phyloP scores from a whole-genome alignment of 1,284 basidiomycete genomes.

The Cutaneotrichosporon sp. region DNA sequence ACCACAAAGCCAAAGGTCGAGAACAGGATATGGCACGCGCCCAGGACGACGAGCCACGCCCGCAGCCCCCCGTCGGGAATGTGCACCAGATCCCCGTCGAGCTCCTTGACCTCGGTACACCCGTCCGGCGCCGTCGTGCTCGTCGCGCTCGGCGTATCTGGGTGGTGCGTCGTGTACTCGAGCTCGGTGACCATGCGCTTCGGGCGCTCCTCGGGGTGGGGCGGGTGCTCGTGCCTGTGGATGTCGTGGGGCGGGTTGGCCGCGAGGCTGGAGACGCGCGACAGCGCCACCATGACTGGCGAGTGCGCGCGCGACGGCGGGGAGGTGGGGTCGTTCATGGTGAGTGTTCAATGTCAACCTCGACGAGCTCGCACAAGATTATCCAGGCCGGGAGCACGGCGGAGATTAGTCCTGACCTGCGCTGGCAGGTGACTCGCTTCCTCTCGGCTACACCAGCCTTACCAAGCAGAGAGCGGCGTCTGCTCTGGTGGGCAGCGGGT shows the following conservation, averaged over 20 bases:
- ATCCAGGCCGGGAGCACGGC: not conserved
- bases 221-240: not conserved
- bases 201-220: not conserved
- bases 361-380: not conserved
- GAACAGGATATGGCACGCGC: constrained; percentile 25
- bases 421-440: not conserved
- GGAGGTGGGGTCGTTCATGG: not conserved
- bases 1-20: constrained; percentile 29
- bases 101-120: constrained; percentile 13
- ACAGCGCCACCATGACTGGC: not conserved
- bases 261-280: not conserved
- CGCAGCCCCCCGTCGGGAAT: constrained; percentile 29
- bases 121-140: constrained; percentile 2
- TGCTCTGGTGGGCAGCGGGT: too few relatives aligned
- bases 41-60: constrained; percentile 29
- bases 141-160: constrained; percentile 1
- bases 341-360: not conserved
- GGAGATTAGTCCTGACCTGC: not conserved
- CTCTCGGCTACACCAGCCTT: not conserved
- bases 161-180: not conserved
- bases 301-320: not conserved
- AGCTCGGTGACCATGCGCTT: not conserved
- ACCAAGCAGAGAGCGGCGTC: not conserved
- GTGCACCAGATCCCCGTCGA: constrained; percentile 23
- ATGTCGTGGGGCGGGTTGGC: not conserved